A percentile compares a stretch with the other conserved stretches of the same genome.
These are phyloP conservation scores for Flaveria ramosissima DNA, from an alignment of 129 eudicot species.

Conservation along the genomic window DNA sequence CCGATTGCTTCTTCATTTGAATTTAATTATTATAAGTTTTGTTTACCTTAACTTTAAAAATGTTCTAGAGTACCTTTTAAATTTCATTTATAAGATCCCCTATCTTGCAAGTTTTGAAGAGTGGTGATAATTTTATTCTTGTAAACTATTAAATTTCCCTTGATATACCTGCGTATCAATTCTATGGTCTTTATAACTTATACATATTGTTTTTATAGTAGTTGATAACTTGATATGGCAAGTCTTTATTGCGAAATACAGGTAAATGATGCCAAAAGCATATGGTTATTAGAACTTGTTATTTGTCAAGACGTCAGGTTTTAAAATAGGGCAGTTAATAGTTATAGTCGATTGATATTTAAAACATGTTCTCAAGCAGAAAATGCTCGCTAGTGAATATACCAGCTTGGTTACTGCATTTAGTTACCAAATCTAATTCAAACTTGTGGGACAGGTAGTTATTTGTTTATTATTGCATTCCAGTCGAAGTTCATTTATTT, in stretches of 20 bases:
- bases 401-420: too few species aligned
- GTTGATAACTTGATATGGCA: neutral
- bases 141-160: neutral
- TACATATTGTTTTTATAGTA: neutral
- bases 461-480: neutral
- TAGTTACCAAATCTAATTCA: too few species aligned
- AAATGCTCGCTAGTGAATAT: too few species aligned
- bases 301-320: neutral
- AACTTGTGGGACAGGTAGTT: neutral
- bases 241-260: neutral
- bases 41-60: constrained; percentile 3
- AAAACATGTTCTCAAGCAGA: neutral
- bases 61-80: neutral
- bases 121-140: neutral
- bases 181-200: neutral
- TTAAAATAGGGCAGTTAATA: neutral
- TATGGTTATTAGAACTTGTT: neutral
- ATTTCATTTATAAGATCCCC: neutral
- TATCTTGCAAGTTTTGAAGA: constrained; percentile 14
- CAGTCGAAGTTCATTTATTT: neutral
- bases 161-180: neutral
- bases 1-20: constrained; percentile 4
- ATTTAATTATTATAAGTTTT: neutral
- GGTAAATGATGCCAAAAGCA: neutral
- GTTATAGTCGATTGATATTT: constrained; percentile 2